A percentile compares a stretch with the other conserved stretches of the same genome.
Conservation (phyloP, 805 yeast species). For the Yamadazyma olivae region DNA sequence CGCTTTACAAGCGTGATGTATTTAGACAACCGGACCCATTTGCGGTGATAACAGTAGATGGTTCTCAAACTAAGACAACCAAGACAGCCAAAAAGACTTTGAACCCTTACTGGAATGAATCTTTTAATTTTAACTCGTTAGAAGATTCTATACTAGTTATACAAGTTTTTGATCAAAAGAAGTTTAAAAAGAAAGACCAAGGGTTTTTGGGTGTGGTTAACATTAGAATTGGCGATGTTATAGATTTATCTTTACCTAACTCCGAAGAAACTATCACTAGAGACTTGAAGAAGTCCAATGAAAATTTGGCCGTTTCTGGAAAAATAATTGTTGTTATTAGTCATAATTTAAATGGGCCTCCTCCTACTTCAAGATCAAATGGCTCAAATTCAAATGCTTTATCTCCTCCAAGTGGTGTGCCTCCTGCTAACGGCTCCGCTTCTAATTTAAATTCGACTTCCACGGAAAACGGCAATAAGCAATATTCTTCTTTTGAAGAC, state of each 20-base stretch:
- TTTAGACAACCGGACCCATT: slow-evolving; percentile 97
- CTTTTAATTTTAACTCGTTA: slow-evolving; percentile 71
- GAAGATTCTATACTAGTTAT: slow-evolving; percentile 85
- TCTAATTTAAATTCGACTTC: slow-evolving; percentile 4
- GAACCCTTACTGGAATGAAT: slow-evolving; percentile 97
- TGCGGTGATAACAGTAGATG: slow-evolving; percentile 96
- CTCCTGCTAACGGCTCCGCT: slow-evolving; percentile 5
- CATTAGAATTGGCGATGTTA: slow-evolving; percentile 82
- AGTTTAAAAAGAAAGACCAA: slow-evolving; percentile 97
- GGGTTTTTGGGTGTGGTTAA: slow-evolving; percentile 97
- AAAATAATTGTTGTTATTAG: slow-evolving; percentile 77
- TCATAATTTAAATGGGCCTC: slow-evolving; percentile 24
- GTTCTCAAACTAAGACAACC: slow-evolving; percentile 93
- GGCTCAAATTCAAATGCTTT: slow-evolving; percentile 13
- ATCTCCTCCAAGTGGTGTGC: slow-evolving; percentile 13
- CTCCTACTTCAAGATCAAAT: slow-evolving; percentile 5
- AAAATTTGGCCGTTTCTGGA: slow-evolving; percentile 90
- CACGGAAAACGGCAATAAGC: slow-evolving; percentile 41
- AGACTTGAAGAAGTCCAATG: slow-evolving; percentile 88
- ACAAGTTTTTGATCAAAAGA: slow-evolving; percentile 95
- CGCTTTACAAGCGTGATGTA: slow-evolving; percentile 91
- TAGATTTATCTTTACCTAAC: slow-evolving; percentile 54
- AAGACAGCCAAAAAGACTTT: slow-evolving; percentile 89
- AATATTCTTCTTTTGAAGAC: slow-evolving; percentile 92
- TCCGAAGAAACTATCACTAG: slow-evolving; percentile 87